Evolutionary conservation across 139 green algal species (phyloP).

Genomic region (Penium margaritaceum): DNA sequence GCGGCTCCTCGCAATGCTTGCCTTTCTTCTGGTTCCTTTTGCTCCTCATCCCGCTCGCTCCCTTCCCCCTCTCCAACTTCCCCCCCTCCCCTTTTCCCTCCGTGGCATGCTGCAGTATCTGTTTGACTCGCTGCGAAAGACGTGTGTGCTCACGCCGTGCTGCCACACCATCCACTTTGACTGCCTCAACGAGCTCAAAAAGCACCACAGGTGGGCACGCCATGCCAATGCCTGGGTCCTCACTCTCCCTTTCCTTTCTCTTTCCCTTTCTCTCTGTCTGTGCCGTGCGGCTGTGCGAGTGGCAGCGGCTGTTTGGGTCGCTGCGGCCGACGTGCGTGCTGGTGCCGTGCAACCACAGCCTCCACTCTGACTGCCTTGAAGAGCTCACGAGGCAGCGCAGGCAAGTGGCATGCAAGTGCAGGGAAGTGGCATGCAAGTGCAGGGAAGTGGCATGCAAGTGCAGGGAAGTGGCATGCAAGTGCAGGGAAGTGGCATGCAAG

Average conservation of each 20-base stretch:
- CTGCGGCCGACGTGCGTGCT: constrained; percentile 75
- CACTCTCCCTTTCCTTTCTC: not conserved
- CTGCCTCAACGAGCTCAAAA: too few relatives aligned
- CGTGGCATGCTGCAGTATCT: not conserved
- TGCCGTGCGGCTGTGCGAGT: constrained; percentile 53
- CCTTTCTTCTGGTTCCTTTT: too few relatives aligned
- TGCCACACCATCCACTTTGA: not conserved
- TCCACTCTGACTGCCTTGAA: constrained; percentile 70
- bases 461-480: too few relatives aligned
- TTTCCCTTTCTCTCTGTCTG: not conserved
- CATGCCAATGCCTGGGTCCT: not conserved
- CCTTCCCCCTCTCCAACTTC: too few relatives aligned
- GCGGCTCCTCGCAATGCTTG: too few relatives aligned
- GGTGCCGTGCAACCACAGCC: constrained; percentile 84
- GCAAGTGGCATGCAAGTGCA: too few relatives aligned
- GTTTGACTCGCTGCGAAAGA: not conserved
- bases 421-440: too few relatives aligned
- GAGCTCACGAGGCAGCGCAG: constrained; percentile 34
- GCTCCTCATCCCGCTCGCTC: too few relatives aligned
- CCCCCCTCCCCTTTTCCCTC: not conserved
- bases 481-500: too few relatives aligned
- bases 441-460: too few relatives aligned
- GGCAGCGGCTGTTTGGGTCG: constrained; percentile 88
- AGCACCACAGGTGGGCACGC: too few relatives aligned
- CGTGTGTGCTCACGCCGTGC: not conserved